Percentiles rank a stretch among this genome's conserved stretches.
Evolutionary conservation across 208 protist genomes (phyloP).

Genomic region (Leishmania tropica): DNA sequence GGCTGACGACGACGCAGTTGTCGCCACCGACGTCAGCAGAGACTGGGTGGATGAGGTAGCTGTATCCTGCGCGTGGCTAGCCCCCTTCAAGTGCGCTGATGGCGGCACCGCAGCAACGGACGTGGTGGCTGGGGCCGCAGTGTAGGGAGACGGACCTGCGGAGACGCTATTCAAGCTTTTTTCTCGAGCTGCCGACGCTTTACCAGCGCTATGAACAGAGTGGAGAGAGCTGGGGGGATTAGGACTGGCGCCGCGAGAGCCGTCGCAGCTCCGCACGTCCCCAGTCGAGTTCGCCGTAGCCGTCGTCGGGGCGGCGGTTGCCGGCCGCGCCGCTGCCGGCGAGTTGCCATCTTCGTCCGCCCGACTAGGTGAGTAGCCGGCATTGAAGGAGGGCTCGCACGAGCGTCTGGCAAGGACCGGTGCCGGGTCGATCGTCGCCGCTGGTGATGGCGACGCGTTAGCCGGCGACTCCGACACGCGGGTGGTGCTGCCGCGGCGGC

Average conservation of each 20-base stretch:
- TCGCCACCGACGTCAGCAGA: background rate
- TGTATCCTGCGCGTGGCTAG: background rate
- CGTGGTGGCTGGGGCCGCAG: background rate
- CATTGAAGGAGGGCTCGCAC: constrained; percentile 1
- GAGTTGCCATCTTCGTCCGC: background rate
- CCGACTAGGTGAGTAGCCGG: background rate
- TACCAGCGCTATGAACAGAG: background rate
- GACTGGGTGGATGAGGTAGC: background rate
- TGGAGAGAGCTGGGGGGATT: background rate
- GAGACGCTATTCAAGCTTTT: background rate
- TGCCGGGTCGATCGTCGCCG: background rate
- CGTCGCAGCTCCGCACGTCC: background rate
- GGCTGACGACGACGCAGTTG: background rate
- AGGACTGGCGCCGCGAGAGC: background rate
- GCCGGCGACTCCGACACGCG: constrained; percentile 11
- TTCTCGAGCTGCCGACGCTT: background rate
- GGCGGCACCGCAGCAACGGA: background rate
- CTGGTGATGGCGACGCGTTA: background rate
- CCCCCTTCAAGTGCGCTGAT: background rate
- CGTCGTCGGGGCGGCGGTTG: background rate
- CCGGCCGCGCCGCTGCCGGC: background rate
- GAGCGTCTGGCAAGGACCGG: constrained; percentile 12
- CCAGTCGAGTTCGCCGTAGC: background rate
- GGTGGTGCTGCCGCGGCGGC: background rate
- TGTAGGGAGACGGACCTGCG: background rate